These are phyloP conservation scores for Cystofilobasidium capitatum DNA, from an alignment of 768 basidiomycete species.

Conservation along the genomic window DNA sequence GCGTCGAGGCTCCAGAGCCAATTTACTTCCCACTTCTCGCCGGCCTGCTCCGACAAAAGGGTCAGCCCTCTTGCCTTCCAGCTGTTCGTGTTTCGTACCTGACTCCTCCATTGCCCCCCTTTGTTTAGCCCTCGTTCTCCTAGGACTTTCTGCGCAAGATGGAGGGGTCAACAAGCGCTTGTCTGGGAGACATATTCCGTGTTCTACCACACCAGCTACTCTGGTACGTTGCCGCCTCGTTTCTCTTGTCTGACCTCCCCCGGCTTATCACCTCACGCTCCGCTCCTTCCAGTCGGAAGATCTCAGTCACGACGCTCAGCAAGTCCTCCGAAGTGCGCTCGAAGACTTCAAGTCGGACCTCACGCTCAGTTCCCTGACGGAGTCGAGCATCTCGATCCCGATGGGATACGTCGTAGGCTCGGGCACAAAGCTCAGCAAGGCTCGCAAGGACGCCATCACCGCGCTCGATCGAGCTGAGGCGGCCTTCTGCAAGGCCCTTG, in stretches of 20 bases:
- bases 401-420: conserved; percentile 58
- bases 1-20: conserved; percentile 23
- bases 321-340: conserved; percentile 70
- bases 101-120: not conserved
- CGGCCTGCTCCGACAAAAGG: conserved; percentile 35
- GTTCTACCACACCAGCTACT: conserved; percentile 47
- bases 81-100: not conserved
- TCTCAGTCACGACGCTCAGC: conserved; percentile 59
- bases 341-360: conserved; percentile 72
- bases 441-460: conserved; percentile 51
- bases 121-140: conserved; percentile 29
- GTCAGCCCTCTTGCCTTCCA: conserved; percentile 19
- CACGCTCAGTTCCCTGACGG: conserved; percentile 77
- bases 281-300: conserved; percentile 54
- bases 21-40: conserved; percentile 31
- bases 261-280: not conserved
- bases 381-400: conserved; percentile 78
- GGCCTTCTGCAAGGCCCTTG: conserved; percentile 58
- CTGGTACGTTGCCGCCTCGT: conserved; percentile 47
- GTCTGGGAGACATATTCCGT: conserved; percentile 42
- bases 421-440: conserved; percentile 41
- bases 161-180: conserved; percentile 43
- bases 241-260: not conserved
- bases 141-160: conserved; percentile 30
- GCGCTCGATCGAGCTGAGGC: conserved; percentile 60